Percentiles rank a stretch among this genome's conserved stretches.
Conservation (phyloP, 768 basidiomycete genomes). For the Tubosaeta sp. region DNA sequence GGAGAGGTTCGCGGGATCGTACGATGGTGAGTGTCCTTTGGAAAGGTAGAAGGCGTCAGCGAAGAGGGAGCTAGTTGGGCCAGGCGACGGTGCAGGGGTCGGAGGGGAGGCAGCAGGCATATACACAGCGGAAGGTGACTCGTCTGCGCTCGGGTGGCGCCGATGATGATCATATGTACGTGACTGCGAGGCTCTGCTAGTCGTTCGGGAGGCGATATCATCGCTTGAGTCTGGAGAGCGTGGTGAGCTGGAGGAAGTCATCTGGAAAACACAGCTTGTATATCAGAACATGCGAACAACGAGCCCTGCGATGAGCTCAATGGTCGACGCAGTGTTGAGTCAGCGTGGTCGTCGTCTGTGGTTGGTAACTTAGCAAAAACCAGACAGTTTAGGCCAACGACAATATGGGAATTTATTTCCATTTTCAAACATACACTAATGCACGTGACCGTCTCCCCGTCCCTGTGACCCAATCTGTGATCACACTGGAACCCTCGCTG, state of each 20-base stretch:
- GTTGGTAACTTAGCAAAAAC: background rate
- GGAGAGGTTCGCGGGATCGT: conserved; percentile 24
- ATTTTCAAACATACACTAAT: background rate
- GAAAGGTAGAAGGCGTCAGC: conserved; percentile 18
- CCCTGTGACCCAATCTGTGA: conserved; percentile 5
- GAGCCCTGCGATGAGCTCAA: background rate
- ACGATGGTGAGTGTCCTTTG: conserved; percentile 7
- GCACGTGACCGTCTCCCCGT: conserved; percentile 11
- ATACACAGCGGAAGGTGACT: conserved; percentile 36
- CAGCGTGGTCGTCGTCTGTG: conserved; percentile 5
- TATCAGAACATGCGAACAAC: background rate
- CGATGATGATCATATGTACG: conserved; percentile 13
- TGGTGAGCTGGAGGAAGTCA: conserved; percentile 11
- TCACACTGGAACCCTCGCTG: background rate
- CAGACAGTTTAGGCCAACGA: background rate
- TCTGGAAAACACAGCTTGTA: background rate
- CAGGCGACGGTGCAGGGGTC: conserved; percentile 59
- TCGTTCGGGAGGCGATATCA: conserved; percentile 6
- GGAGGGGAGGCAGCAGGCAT: conserved; percentile 56
- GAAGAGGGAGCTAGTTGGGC: conserved; percentile 49
- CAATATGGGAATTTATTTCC: conserved; percentile 11
- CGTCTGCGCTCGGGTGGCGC: conserved; percentile 13
- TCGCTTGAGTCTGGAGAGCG: conserved; percentile 7
- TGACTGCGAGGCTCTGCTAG: conserved; percentile 9
- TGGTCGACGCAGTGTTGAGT: background rate